Evolutionary conservation across 306 rosid species (phyloP).

Genomic region (Dalbergia cochinchinensis): DNA sequence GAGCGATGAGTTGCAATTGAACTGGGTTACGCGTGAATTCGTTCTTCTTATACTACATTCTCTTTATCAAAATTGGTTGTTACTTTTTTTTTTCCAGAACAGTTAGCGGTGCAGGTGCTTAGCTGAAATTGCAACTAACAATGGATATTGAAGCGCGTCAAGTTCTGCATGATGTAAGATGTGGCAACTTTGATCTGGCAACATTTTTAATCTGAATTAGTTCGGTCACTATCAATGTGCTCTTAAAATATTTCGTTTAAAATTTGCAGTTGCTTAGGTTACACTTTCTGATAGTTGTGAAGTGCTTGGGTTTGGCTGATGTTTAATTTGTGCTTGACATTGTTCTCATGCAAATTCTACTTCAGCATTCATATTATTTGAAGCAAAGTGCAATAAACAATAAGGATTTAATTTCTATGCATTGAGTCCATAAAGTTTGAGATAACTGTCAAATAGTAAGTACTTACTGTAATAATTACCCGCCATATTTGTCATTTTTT

Average conservation of each 20-base stretch:
- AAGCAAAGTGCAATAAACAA: neutral
- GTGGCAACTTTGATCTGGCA: slow-evolving; percentile 25
- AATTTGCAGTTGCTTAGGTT: slow-evolving; percentile 23
- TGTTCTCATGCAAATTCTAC: slow-evolving; percentile 27
- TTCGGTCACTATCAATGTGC: slow-evolving; percentile 17
- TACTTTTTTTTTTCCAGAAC: slow-evolving; percentile 44
- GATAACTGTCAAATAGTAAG: too few relatives aligned
- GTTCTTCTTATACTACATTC: slow-evolving; percentile 4
- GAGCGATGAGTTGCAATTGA: slow-evolving; percentile 29
- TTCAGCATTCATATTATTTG: neutral
- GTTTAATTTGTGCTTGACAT: slow-evolving; percentile 22
- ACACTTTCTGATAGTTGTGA: slow-evolving; percentile 21
- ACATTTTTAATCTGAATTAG: slow-evolving; percentile 9
- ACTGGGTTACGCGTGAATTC: slow-evolving; percentile 24
- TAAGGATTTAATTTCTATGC: too few relatives aligned
- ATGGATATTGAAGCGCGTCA: slow-evolving; percentile 52
- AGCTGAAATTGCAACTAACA: slow-evolving; percentile 32
- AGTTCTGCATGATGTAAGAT: slow-evolving; percentile 64
- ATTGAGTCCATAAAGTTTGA: too few relatives aligned
- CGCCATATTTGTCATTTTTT: too few relatives aligned
- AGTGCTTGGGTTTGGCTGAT: slow-evolving; percentile 12
- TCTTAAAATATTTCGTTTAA: slow-evolving; percentile 6
- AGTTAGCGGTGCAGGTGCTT: slow-evolving; percentile 25
- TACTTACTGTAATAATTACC: too few relatives aligned
- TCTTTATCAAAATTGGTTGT: slow-evolving; percentile 2